A percentile compares a stretch with the other conserved stretches of the same genome.
Evolutionary conservation across 176 grass and related monocot species (phyloP).

Genomic region (Luzula sylvatica): DNA sequence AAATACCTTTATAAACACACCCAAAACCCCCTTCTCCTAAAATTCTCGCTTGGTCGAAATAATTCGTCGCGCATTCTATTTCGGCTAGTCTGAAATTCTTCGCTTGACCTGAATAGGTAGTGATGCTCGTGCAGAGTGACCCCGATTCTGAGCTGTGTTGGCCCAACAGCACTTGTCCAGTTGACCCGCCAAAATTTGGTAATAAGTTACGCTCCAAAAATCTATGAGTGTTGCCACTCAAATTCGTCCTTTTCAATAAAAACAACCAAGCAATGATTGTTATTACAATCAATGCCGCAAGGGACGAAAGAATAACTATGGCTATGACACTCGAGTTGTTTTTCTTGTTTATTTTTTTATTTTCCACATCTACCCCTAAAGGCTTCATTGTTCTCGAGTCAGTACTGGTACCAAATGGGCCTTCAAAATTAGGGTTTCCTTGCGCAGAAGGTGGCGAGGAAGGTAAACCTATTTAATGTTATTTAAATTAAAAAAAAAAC

Average conservation of each 20-base stretch:
- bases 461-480: slow-evolving; percentile 70
- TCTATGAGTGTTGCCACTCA: slow-evolving; percentile 27
- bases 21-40: slow-evolving; percentile 97
- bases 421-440: slow-evolving; percentile 27
- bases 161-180: slow-evolving; percentile 38
- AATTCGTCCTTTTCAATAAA: slow-evolving; percentile 41
- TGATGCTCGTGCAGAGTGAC: slow-evolving; percentile 60
- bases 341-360: slow-evolving; percentile 30
- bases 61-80: slow-evolving; percentile 76
- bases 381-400: slow-evolving; percentile 81
- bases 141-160: slow-evolving; percentile 56
- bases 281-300: slow-evolving; percentile 60
- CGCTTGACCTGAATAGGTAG: slow-evolving; percentile 63
- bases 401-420: slow-evolving; percentile 39
- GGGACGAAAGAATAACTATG: slow-evolving; percentile 56
- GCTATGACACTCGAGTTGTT: slow-evolving; percentile 56
- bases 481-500: background rate
- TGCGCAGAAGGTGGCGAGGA: slow-evolving; percentile 67
- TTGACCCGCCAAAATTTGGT: slow-evolving; percentile 52
- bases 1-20: slow-evolving; percentile 66
- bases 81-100: slow-evolving; percentile 59
- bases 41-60: slow-evolving; percentile 57
- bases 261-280: slow-evolving; percentile 53
- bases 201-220: slow-evolving; percentile 34
- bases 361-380: slow-evolving; percentile 61